Conservation (phyloP, 108 stramenopile genomes). For the Discostella stelligeroides region DNA sequence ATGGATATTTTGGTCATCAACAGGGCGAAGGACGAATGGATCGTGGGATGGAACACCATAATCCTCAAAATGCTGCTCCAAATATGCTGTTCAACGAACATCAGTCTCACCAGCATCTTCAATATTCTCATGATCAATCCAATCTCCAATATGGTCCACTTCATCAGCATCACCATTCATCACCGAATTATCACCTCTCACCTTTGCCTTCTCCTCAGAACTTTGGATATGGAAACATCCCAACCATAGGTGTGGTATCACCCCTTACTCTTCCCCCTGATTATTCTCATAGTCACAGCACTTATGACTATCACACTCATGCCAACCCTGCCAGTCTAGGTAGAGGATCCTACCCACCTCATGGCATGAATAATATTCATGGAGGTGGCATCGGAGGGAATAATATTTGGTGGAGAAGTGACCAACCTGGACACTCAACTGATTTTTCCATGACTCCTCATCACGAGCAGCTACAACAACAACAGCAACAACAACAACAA, state of each 20-base stretch:
- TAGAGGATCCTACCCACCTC: neutral
- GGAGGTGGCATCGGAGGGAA: conserved; percentile 2
- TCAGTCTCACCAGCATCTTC: conserved; percentile 1
- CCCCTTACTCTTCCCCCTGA: conserved; percentile 31
- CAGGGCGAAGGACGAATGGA: neutral
- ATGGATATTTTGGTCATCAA: conserved; percentile 11
- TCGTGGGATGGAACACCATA: neutral
- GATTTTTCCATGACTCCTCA: conserved; percentile 13
- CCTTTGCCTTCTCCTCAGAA: conserved; percentile 18
- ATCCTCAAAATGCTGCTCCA: neutral
- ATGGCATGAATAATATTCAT: neutral
- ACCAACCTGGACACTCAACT: neutral
- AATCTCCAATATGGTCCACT: conserved; percentile 7
- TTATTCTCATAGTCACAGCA: conserved; percentile 2
- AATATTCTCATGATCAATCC: conserved; percentile 13
- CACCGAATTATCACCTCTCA: conserved; percentile 10
- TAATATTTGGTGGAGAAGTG: conserved; percentile 1
- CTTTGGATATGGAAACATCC: conserved; percentile 4
- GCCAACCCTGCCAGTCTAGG: neutral
- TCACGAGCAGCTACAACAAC: conserved; percentile 8
- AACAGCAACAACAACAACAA: conserved; percentile 14
- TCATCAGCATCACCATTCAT: conserved; percentile 2
- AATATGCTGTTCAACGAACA: conserved; percentile 11
- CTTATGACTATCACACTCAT: conserved; percentile 12
- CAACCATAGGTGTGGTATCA: conserved; percentile 22